Base-by-base conservation (phyloP, 805 yeast genomes). In the Metschnikowia colocasiae region DNA sequence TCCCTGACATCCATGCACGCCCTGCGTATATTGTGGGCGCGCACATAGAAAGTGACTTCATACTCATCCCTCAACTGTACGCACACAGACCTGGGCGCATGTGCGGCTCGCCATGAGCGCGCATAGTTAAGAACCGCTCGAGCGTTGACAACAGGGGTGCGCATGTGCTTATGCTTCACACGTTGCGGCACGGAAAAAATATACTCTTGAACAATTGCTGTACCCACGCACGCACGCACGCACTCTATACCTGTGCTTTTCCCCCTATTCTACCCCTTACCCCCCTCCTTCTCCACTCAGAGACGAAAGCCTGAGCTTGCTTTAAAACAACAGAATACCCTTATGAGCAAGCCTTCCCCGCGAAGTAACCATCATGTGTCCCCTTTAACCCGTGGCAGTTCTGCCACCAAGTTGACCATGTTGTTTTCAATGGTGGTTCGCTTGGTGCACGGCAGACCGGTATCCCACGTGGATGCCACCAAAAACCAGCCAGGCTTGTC, bases 381-480 rank as follows among this genome's bases (percentile, higher is more conserved):
- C 46, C 52, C 67, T 46, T 43, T 59, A 43, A 50, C 55, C 41
- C 55, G 61, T 35, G 59, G 59, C 33, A 49, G 53, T 43, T 52
- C 58, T 22, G 50, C 63, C 30, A 58, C 71, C 36, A 67, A 62
- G 48, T 53, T 71, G 45, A 50, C 68, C 33, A 50, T 71, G 27
- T 45, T 70, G 19, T 60, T 72, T 43, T 52, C 69, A 50, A 64
- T 60, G 38, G 55, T 69, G 36, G 58, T 68, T 40, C 64, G 64
- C 45, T 47, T 70, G 41, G 69, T 67, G 37, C 58, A 59, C 26
- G 72, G 73, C 10, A 52, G 69, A 44, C 76, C 76, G 7, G 50
- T 68, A 29, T 45, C 43, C 4, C 46, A 43, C 47, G 41, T 40
- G 43, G 54, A 19, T 40, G 47, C 40, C 29, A 44, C 49, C 45